Evolutionary conservation across 441 rosid species (phyloP), one percentile per base, ranked within the genome.

Genomic region (Arabidopsis lyrata): DNA sequence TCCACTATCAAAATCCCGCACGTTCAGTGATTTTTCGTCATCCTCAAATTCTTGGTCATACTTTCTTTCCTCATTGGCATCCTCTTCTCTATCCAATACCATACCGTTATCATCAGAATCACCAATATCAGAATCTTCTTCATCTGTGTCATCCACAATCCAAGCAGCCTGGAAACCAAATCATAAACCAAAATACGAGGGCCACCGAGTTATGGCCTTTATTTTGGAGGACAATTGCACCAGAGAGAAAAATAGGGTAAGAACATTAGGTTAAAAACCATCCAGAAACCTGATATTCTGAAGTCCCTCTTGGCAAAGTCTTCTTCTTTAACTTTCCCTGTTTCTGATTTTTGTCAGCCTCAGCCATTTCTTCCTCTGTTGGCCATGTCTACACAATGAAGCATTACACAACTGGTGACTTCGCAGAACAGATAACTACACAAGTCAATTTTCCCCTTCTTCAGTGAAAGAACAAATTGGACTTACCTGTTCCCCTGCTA

Each of bases 281-380:
- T 56, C 80, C 53, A 41, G 27, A 22, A 57, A 92, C 97, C 97
- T 95, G 97, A 80, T 95, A 95, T 9, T 90, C 99, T 79, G 99
- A 95, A 76, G 99, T 95, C 77, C 97, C 97, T 70, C 73, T 86
- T 38, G 97, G 99, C 63, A 95, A 81, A 52, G 36, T 74, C 78
- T 85, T 90, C 83, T 87, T 89, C 78, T 80, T 92, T 38, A 62
- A 45, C 81, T 59, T 85, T 76, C 77, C 86, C 29, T 84, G 84
- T 79, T 86, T 84, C 75, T 79, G 89, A 68, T 82, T 80, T 79
- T 63, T 81, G 60, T 87, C 93, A 44, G 97, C 98, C 82, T 92
- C 95, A 22, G 86, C 93, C 95, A 92, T 89, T 80, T 95, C 99
- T 69, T 84, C 96, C 78, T 91, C 91, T 9, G 98, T 92, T 75